Base-by-base conservation (phyloP, 768 basidiomycete genomes). In the Tulasnella calospora region DNA sequence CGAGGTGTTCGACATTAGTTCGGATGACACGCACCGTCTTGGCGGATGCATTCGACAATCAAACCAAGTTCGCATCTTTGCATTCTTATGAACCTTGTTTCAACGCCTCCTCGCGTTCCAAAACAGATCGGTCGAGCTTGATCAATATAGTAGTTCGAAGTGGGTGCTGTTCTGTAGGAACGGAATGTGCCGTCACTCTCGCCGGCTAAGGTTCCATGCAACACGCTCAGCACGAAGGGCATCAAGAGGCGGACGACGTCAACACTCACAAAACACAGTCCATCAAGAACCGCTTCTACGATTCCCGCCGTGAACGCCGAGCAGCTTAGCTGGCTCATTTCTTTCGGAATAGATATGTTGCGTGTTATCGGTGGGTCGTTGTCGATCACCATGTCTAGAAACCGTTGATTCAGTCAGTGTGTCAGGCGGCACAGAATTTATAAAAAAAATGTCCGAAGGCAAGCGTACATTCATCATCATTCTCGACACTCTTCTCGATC, bases 271-370 rank as follows among this genome's bases (percentile, higher is more conserved):
- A 99, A 95, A 79, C 95, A 94, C 35, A 97, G 87, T 0, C 95
- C 96, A 83, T 98, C 96, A 80, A 98, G 87, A 21, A 97, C 94
- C 15, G 96, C 98, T 85, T 99, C 98, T 17, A 99, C 97, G 72
- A 99, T 91, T 1, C 98, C 98, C 15, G 98, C 98, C 0, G 95
- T 95, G 83, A 97, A 93, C 3, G 98, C 98, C n/a, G 95, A 98
- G 83, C 96, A 98, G 82, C 93, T 96, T 51, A 99, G 88, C 82
- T 93, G 91, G 82, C 91, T 94, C 90, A 99, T 91, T 83, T 99
- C 98, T 81, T 90, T 90, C 30, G 98, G 98, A 19, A 99, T 93
- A 40, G 95, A 95, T 79, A 99, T 94, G 81, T 94, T 88, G 79
- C 94, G 91, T 80, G 98, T 96, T 80, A 98, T 88, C 30, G 92